Percentiles rank a stretch among this genome's conserved stretches.
Evolutionary conservation across 2,329 filamentous ascomycete genomes (phyloP).

Genomic region (Xylariaceae sp.): DNA sequence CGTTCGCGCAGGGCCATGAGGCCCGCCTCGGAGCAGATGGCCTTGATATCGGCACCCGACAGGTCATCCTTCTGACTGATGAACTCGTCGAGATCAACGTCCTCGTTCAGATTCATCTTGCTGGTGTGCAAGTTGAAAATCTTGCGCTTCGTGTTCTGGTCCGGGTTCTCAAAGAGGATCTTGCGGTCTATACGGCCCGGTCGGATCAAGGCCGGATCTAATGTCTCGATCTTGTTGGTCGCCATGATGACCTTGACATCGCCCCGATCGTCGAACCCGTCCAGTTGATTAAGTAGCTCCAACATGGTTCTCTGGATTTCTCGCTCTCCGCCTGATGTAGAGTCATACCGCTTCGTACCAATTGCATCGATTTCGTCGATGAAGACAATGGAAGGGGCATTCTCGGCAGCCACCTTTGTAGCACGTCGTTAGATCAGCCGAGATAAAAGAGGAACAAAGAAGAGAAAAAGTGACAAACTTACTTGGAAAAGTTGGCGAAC

Average conservation of each 20-base stretch:
- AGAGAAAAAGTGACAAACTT: conserved; percentile 24
- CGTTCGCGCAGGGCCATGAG: conserved; percentile 90
- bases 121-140: conserved; percentile 97
- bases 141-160: conserved; percentile 91
- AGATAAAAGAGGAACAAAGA: neutral
- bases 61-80: conserved; percentile 98
- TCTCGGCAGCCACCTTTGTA: conserved; percentile 79
- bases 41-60: conserved; percentile 96
- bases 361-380: conserved; percentile 99
- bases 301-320: conserved; percentile 99
- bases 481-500: conserved; percentile 94
- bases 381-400: conserved; percentile 95
- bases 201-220: conserved; percentile 92
- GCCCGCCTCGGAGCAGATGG: conserved; percentile 96
- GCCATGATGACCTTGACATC: conserved; percentile 99
- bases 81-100: conserved; percentile 98
- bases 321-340: conserved; percentile 91
- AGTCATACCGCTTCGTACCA: conserved; percentile 97
- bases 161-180: conserved; percentile 68
- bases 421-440: conserved; percentile 23
- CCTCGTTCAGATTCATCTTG: conserved; percentile 95
- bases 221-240: conserved; percentile 98
- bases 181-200: conserved; percentile 98
- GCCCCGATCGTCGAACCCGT: conserved; percentile 96
- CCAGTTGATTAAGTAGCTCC: conserved; percentile 94